phyloP scores from a whole-genome alignment of 305 asterid species.

The Fraxinus nigra region DNA sequence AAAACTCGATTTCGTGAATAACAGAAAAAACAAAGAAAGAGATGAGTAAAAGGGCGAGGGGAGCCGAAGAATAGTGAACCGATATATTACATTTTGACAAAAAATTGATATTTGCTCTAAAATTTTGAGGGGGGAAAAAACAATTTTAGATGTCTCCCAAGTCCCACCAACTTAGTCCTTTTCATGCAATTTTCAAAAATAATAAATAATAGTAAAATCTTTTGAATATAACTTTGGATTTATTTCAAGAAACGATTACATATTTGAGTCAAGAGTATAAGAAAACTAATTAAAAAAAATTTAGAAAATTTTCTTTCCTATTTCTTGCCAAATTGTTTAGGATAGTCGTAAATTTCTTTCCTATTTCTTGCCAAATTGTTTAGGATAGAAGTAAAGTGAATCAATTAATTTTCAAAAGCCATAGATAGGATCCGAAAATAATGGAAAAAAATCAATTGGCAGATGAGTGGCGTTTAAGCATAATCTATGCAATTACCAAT shows the following conservation, averaged over 20 bases:
- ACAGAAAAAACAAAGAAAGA: background rate
- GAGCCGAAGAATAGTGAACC: too few relatives aligned
- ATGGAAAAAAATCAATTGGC: background rate
- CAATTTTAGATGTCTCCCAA: background rate
- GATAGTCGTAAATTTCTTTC: background rate
- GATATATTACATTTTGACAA: background rate
- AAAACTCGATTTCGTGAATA: background rate
- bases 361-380: background rate
- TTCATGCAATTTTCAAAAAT: background rate
- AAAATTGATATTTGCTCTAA: background rate
- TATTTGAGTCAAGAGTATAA: background rate
- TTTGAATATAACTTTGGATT: background rate
- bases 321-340: background rate
- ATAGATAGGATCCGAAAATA: constrained; percentile 1
- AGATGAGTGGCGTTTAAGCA: constrained; percentile 30
- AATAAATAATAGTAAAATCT: background rate
- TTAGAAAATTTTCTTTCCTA: background rate
- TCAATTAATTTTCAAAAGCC: constrained; percentile 4
- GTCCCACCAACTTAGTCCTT: background rate
- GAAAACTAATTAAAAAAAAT: background rate
- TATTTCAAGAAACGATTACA: background rate
- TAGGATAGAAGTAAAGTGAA: background rate
- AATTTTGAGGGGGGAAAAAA: too few relatives aligned
- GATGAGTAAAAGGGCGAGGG: background rate
- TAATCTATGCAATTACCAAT: constrained; percentile 26